phyloP scores from a whole-genome alignment of 1,139 yeast genomes.

The Candida mesenterica region DNA sequence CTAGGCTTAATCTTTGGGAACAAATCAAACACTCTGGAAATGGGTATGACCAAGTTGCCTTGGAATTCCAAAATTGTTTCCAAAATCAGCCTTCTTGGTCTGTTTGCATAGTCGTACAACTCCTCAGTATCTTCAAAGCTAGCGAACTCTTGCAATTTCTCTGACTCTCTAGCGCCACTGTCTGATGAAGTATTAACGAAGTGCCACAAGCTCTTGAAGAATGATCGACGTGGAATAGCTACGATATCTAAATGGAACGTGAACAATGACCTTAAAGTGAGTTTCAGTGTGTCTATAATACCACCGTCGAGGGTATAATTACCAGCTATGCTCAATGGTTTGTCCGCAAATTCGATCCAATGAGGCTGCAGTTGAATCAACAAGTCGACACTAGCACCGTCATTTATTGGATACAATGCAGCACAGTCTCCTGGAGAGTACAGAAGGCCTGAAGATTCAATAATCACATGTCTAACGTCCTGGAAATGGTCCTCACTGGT shows the following conservation, averaged over 20 bases:
- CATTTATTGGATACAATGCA: slow-evolving; percentile 74
- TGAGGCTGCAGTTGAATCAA: slow-evolving; percentile 65
- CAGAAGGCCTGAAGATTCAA: slow-evolving; percentile 31
- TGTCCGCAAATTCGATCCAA: slow-evolving; percentile 72
- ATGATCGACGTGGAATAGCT: slow-evolving; percentile 81
- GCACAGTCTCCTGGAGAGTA: slow-evolving; percentile 81
- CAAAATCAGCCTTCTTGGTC: slow-evolving; percentile 84
- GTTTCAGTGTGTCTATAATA: slow-evolving; percentile 41
- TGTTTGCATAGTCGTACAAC: slow-evolving; percentile 80
- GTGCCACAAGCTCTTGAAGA: slow-evolving; percentile 68
- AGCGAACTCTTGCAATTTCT: slow-evolving; percentile 75
- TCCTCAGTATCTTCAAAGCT: slow-evolving; percentile 72
- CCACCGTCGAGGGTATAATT: slow-evolving; percentile 52
- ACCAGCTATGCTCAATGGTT: slow-evolving; percentile 37
- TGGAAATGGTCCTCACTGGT: slow-evolving; percentile 79
- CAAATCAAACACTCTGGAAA: slow-evolving; percentile 69
- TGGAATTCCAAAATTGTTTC: slow-evolving; percentile 84
- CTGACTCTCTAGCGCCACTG: slow-evolving; percentile 60
- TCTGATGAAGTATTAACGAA: slow-evolving; percentile 58
- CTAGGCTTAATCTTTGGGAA: slow-evolving; percentile 81
- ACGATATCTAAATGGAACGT: slow-evolving; percentile 78
- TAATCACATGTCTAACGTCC: slow-evolving; percentile 70
- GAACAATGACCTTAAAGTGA: slow-evolving; percentile 69
- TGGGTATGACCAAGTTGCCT: slow-evolving; percentile 65
- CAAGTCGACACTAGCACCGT: slow-evolving; percentile 58